Evolutionary conservation across 345 rosid genomes (phyloP).

Genomic region (Anastatica hierochuntica): DNA sequence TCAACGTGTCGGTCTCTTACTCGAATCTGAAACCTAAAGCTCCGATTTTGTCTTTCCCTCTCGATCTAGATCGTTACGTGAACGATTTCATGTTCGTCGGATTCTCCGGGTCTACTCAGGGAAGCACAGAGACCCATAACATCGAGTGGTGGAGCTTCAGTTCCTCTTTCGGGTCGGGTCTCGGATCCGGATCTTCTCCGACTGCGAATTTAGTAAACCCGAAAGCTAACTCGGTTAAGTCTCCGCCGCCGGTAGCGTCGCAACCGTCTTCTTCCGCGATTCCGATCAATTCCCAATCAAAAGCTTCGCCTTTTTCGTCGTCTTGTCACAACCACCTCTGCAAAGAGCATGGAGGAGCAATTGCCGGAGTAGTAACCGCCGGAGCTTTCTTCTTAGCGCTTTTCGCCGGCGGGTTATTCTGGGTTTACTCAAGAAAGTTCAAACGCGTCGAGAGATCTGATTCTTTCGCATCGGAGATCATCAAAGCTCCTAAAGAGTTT

Average conservation of each 20-base stretch:
- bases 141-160: constrained; percentile 93
- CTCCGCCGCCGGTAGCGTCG: constrained; percentile 40
- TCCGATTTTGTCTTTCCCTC: constrained; percentile 43
- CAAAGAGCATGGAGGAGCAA: constrained; percentile 64
- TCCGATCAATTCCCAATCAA: constrained; percentile 20
- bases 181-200: constrained; percentile 29
- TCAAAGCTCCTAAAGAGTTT: constrained; percentile 81
- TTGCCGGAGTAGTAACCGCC: constrained; percentile 84
- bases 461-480: constrained; percentile 67
- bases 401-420: constrained; percentile 62
- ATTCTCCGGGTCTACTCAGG: constrained; percentile 83
- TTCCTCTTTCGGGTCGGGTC: constrained; percentile 45
- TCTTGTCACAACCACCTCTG: constrained; percentile 56
- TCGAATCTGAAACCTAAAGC: constrained; percentile 65
- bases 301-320: constrained; percentile 24
- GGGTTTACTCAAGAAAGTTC: constrained; percentile 61
- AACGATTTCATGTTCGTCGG: constrained; percentile 84
- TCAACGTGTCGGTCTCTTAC: constrained; percentile 55
- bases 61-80: constrained; percentile 67
- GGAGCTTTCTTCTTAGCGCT: constrained; percentile 69
- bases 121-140: constrained; percentile 77
- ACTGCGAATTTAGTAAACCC: constrained; percentile 55
- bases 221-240: constrained; percentile 48
- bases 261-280: constrained; percentile 45
- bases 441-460: constrained; percentile 55